Evolutionary conservation across 164 flowering plant genomes (phyloP).

Genomic region (Saururus chinensis): DNA sequence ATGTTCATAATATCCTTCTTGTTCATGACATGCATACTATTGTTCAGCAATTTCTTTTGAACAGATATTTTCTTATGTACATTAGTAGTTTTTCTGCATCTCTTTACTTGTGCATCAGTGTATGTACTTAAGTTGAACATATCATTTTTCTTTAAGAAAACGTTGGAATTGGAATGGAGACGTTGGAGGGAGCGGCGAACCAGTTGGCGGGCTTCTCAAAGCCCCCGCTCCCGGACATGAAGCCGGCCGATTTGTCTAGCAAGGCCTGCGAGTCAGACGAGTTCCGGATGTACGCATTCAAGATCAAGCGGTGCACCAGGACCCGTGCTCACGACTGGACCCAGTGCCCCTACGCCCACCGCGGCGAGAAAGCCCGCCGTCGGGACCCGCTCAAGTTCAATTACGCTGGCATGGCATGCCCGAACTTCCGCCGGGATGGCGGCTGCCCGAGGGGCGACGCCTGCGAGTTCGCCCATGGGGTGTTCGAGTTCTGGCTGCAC

Average conservation of each 20-base stretch:
- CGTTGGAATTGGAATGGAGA: too few relatives aligned
- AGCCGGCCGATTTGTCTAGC: too few relatives aligned
- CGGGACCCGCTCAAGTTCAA: constrained; percentile 27
- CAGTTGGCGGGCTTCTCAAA: neutral
- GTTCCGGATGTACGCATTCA: constrained; percentile 44
- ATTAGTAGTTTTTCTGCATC: too few relatives aligned
- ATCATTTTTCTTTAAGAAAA: too few relatives aligned
- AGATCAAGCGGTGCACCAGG: constrained; percentile 28
- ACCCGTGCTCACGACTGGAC: constrained; percentile 44
- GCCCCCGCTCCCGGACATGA: neutral
- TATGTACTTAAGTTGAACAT: too few relatives aligned
- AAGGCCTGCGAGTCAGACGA: constrained; percentile 31
- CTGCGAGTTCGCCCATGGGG: constrained; percentile 49
- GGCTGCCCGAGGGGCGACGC: constrained; percentile 30
- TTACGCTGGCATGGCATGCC: constrained; percentile 32
- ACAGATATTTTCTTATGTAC: too few relatives aligned
- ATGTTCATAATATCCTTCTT: too few relatives aligned
- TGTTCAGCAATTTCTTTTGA: too few relatives aligned
- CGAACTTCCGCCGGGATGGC: constrained; percentile 24
- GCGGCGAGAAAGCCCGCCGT: constrained; percentile 42
- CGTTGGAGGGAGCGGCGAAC: too few relatives aligned
- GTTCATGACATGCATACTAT: too few relatives aligned
- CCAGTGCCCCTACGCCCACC: constrained; percentile 47
- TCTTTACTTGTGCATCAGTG: too few relatives aligned
- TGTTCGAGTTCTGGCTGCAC: constrained; percentile 66